Conservation (phyloP, 2,329 filamentous ascomycete genomes). For the Colletotrichum aenigma region DNA sequence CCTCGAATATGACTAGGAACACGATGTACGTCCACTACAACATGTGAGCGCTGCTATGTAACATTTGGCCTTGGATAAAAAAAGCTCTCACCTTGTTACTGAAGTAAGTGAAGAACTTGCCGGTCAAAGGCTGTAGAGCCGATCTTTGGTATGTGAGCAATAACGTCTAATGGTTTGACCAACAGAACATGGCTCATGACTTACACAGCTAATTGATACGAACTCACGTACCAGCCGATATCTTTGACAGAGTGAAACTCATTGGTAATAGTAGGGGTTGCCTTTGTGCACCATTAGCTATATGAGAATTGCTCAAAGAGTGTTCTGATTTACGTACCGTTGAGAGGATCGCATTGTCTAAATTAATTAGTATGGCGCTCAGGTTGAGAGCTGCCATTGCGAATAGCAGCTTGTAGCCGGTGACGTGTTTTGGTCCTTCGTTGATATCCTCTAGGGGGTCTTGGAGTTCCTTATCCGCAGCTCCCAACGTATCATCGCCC, state of each 20-base stretch:
- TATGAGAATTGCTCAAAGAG: too few species aligned
- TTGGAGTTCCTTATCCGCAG: not conserved
- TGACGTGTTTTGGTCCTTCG: not conserved
- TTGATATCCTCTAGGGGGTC: not conserved
- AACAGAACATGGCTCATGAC: conserved; percentile 34
- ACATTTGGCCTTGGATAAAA: too few species aligned
- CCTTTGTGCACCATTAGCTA: conserved; percentile 26
- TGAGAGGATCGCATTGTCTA: not conserved
- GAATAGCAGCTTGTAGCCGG: not conserved
- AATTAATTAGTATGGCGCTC: not conserved
- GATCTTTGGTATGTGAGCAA: conserved; percentile 36
- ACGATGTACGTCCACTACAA: conserved; percentile 30
- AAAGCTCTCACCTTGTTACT: conserved; percentile 34
- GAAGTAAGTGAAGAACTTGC: conserved; percentile 53
- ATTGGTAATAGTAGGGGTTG: conserved; percentile 53
- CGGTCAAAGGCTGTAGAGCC: conserved; percentile 54
- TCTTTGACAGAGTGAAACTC: conserved; percentile 54
- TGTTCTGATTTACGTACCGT: not conserved
- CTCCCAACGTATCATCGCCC: not conserved
- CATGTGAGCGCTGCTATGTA: not conserved
- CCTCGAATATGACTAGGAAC: conserved; percentile 33
- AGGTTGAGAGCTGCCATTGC: not conserved
- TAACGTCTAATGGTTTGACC: fast-evolving
- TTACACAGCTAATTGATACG: conserved; percentile 51
- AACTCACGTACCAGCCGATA: conserved; percentile 60